A percentile compares a stretch with the other conserved stretches of the same genome.
These are phyloP conservation scores for Hibiscus trionum DNA, from an alignment of 345 rosid genomes.

Conservation along the genomic window DNA sequence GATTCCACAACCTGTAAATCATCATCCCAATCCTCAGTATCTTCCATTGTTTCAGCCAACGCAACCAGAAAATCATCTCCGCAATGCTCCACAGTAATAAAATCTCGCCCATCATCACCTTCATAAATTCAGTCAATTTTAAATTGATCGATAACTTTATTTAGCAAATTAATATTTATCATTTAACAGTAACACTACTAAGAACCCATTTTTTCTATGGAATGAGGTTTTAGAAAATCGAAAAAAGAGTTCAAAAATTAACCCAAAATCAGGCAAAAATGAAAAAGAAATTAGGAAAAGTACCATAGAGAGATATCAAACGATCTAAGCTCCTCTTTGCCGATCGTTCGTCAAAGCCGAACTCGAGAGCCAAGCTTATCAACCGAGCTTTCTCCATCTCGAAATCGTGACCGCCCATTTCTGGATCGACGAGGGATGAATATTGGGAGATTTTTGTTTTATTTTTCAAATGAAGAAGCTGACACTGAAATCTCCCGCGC, in stretches of 20 bases:
- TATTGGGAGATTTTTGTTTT: neutral
- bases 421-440: neutral
- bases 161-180: neutral
- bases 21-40: constrained; percentile 90
- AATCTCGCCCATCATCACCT: constrained; percentile 84
- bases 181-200: neutral
- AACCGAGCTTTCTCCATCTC: constrained; percentile 64
- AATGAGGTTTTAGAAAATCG: neutral
- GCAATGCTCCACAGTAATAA: constrained; percentile 69
- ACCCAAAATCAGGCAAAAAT: neutral
- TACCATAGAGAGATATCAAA: constrained; percentile 74
- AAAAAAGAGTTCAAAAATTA: neutral
- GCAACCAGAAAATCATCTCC: constrained; percentile 84
- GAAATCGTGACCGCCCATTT: constrained; percentile 34
- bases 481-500: constrained; percentile 13
- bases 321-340: constrained; percentile 54
- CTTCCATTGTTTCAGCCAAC: constrained; percentile 66
- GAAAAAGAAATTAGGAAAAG: neutral
- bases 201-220: neutral
- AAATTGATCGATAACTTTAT: neutral
- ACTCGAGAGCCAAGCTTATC: constrained; percentile 53
- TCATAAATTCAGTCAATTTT: neutral
- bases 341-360: constrained; percentile 66
- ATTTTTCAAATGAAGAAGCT: neutral
- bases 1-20: constrained; percentile 58